A percentile compares a stretch with the other conserved stretches of the same genome.
Conservation (phyloP, 2,329 filamentous ascomycete genomes). For the Aspergillus sp. region DNA sequence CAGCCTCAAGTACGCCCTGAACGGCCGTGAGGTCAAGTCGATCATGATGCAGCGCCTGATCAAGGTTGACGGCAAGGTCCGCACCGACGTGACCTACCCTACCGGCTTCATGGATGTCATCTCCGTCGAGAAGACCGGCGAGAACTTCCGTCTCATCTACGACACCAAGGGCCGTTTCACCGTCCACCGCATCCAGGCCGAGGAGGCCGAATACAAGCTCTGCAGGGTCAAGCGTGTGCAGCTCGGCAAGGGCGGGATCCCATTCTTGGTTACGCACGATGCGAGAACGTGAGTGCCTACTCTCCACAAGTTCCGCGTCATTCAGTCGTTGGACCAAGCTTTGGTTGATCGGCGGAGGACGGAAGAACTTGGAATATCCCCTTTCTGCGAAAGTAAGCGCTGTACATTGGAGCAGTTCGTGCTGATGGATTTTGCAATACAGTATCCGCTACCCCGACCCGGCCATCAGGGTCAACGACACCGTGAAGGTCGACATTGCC, state of each 20-base stretch:
- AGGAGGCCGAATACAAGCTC: conserved; percentile 99
- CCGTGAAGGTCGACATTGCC: conserved; percentile 94
- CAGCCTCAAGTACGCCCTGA: conserved; percentile 99
- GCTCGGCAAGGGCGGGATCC: conserved; percentile 98
- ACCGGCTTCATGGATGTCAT: conserved; percentile 99
- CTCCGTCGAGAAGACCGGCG: conserved; percentile 98
- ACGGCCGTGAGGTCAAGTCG: conserved; percentile 91
- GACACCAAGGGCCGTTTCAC: conserved; percentile 99
- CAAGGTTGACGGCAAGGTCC: conserved; percentile 99
- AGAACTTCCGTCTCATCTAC: conserved; percentile 99
- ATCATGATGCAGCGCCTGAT: conserved; percentile 99
- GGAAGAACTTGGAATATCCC: conserved; percentile 18
- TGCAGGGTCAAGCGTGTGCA: conserved; percentile 99
- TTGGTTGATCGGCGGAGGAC: conserved; percentile 57
- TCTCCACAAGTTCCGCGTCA: conserved; percentile 65
- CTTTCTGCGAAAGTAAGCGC: conserved; percentile 26
- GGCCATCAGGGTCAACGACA: conserved; percentile 99
- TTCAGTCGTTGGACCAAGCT: conserved; percentile 99
- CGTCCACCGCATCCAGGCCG: conserved; percentile 96
- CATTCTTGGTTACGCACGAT: conserved; percentile 99
- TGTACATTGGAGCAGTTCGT: conserved; percentile 13
- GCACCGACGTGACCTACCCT: conserved; percentile 96
- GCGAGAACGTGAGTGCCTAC: conserved; percentile 93
- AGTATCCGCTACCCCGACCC: conserved; percentile 99
- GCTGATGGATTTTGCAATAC: conserved; percentile 26